phyloP scores from a whole-genome alignment of 2,329 filamentous ascomycete genomes.

The Clarireedia monteithiana region DNA sequence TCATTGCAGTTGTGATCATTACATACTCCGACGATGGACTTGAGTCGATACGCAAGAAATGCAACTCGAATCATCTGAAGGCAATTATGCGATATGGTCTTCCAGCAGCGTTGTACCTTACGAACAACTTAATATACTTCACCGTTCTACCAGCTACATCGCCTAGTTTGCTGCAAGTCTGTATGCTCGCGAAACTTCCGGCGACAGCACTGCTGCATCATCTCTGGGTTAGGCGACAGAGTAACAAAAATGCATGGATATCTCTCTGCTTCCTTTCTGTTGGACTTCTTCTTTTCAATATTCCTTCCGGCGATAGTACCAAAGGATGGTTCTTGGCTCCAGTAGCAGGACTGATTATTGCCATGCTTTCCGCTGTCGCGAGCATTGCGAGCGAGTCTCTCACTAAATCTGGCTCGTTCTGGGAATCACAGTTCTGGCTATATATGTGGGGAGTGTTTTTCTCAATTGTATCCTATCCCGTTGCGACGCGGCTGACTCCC shows the following conservation, averaged over 20 bases:
- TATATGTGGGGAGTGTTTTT: conserved; percentile 19
- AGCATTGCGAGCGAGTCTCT: conserved; percentile 18
- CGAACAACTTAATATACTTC: conserved; percentile 22
- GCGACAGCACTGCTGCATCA: conserved; percentile 21
- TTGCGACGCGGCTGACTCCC: not conserved
- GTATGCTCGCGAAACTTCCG: conserved; percentile 18
- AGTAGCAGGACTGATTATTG: conserved; percentile 16
- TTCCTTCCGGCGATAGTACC: conserved; percentile 1
- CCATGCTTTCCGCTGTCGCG: conserved; percentile 16
- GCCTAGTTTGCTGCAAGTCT: conserved; percentile 19
- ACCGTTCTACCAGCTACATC: conserved; percentile 16
- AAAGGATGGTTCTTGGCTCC: conserved; percentile 17
- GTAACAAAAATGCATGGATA: conserved; percentile 15
- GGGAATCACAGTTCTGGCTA: conserved; percentile 17
- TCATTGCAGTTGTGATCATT: conserved; percentile 13
- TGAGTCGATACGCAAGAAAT: not conserved
- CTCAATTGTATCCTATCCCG: conserved; percentile 2
- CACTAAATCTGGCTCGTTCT: conserved; percentile 20
- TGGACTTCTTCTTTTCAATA: conserved; percentile 18
- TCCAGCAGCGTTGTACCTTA: conserved; percentile 18
- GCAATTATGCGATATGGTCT: conserved; percentile 15
- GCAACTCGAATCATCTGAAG: conserved; percentile 5
- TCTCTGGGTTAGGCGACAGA: conserved; percentile 17
- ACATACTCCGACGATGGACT: conserved; percentile 6
- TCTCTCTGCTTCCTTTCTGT: conserved; percentile 16